phyloP scores from a whole-genome alignment of 2,329 filamentous ascomycete genomes.

The Talaromyces amestolkiae region DNA sequence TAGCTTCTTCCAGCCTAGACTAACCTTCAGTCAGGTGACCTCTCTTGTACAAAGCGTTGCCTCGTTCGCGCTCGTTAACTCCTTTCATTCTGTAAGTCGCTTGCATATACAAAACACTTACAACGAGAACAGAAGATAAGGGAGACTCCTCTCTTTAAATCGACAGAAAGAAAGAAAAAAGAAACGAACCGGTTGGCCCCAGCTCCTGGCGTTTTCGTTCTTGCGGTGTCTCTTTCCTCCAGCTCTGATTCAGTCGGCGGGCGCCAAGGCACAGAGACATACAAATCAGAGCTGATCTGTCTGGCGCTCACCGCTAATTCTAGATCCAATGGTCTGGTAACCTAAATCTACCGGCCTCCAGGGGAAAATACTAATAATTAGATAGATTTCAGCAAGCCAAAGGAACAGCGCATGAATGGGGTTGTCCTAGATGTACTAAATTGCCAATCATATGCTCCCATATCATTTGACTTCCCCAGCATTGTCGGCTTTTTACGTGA shows the following conservation, averaged over 20 bases:
- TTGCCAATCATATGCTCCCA: background rate
- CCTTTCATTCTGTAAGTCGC: conserved; percentile 8
- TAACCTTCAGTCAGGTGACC: conserved; percentile 19
- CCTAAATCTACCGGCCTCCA: background rate
- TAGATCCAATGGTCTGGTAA: conserved; percentile 11
- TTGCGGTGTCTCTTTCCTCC: conserved; percentile 10
- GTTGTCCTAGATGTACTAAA: background rate
- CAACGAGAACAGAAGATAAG: background rate
- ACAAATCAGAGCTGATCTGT: conserved; percentile 11
- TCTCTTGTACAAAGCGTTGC: conserved; percentile 19
- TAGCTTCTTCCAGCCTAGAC: conserved; percentile 9
- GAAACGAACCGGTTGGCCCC: background rate
- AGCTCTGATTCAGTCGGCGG: background rate
- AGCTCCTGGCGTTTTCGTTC: conserved; percentile 1
- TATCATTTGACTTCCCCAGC: background rate
- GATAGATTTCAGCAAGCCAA: background rate
- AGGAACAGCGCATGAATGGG: conserved; percentile 6
- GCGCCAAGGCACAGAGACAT: conserved; percentile 7
- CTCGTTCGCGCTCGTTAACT: conserved; percentile 12
- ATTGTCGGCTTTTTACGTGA: background rate
- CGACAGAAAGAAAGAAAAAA: background rate
- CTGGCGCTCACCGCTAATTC: conserved; percentile 16
- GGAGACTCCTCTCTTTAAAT: background rate
- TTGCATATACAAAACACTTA: background rate
- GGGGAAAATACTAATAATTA: background rate